Conservation (phyloP, 1,284 basidiomycete species). For the Sutorius eximius region DNA sequence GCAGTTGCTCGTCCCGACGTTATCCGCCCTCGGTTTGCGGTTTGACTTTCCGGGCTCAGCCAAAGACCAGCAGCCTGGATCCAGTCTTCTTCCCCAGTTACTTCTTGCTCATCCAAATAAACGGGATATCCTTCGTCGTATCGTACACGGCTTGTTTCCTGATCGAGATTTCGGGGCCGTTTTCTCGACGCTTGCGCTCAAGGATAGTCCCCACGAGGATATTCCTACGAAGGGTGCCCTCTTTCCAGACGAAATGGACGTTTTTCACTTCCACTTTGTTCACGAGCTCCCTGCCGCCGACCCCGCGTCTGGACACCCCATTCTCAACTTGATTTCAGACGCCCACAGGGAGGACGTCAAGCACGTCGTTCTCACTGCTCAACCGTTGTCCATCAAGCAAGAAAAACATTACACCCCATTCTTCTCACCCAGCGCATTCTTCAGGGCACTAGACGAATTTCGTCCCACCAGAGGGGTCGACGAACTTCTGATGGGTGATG, state of each 20-base stretch:
- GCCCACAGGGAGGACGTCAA: constrained; percentile 40
- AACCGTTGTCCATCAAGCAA: constrained; percentile 42
- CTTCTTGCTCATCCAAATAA: constrained; percentile 27
- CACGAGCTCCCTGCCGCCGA: constrained; percentile 32
- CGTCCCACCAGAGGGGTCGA: constrained; percentile 19
- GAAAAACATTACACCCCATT: constrained; percentile 45
- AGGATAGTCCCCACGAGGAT: constrained; percentile 33
- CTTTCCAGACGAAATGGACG: constrained; percentile 57
- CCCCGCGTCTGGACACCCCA: constrained; percentile 18
- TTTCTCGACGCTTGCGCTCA: constrained; percentile 55
- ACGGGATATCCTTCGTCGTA: constrained; percentile 16
- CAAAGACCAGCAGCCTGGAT: not conserved
- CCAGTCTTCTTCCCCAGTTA: constrained; percentile 28
- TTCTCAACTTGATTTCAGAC: constrained; percentile 20
- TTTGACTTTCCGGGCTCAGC: not conserved
- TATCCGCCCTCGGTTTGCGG: constrained; percentile 29
- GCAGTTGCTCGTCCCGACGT: constrained; percentile 19
- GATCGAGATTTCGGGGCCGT: constrained; percentile 16
- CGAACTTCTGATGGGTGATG: constrained; percentile 70
- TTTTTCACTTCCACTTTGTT: constrained; percentile 58
- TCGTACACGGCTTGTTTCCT: constrained; percentile 28
- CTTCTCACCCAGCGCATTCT: constrained; percentile 57
- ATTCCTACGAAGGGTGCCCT: constrained; percentile 11
- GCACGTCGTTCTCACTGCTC: constrained; percentile 49
- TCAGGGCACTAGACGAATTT: constrained; percentile 37